A percentile compares a stretch with the other conserved stretches of the same genome.
Evolutionary conservation across 2,329 filamentous ascomycete species (phyloP).

Genomic region (Neofusicoccum sp.): DNA sequence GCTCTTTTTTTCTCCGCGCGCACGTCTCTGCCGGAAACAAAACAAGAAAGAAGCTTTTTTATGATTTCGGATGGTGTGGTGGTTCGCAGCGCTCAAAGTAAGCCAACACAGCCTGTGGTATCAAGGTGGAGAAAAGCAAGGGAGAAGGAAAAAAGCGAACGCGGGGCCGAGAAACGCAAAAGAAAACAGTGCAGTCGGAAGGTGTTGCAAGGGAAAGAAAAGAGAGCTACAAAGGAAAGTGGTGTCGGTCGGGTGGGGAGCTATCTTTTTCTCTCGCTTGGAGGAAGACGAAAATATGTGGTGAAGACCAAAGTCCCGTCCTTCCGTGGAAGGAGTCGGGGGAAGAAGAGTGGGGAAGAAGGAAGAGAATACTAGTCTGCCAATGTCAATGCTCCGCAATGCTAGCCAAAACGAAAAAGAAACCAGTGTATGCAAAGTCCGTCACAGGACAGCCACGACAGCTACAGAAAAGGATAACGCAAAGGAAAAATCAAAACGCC

Average conservation of each 20-base stretch:
- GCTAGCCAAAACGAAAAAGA: constrained; percentile 20
- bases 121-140: constrained; percentile 18
- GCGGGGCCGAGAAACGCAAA: constrained; percentile 11
- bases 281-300: constrained; percentile 7
- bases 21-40: constrained; percentile 3
- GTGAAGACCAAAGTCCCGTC: constrained; percentile 12
- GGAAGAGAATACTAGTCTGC: constrained; percentile 9
- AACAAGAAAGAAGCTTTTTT: constrained; percentile 19
- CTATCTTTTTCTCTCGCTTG: constrained; percentile 16
- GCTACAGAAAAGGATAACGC: neutral
- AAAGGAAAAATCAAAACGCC: constrained; percentile 18
- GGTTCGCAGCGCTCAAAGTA: constrained; percentile 20
- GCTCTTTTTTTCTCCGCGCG: neutral
- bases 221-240: constrained; percentile 22
- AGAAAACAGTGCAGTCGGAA: constrained; percentile 8
- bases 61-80: constrained; percentile 20
- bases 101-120: constrained; percentile 23
- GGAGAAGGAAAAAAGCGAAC: neutral
- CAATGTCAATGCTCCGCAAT: constrained; percentile 23
- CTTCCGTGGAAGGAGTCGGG: constrained; percentile 5
- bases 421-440: constrained; percentile 19
- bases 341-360: neutral
- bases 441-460: constrained; percentile 16
- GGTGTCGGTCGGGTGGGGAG: constrained; percentile 8
- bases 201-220: constrained; percentile 13